Evolutionary conservation across 371 early-diverging fungal genomes (phyloP).

Genomic region (Mortierella sp.): DNA sequence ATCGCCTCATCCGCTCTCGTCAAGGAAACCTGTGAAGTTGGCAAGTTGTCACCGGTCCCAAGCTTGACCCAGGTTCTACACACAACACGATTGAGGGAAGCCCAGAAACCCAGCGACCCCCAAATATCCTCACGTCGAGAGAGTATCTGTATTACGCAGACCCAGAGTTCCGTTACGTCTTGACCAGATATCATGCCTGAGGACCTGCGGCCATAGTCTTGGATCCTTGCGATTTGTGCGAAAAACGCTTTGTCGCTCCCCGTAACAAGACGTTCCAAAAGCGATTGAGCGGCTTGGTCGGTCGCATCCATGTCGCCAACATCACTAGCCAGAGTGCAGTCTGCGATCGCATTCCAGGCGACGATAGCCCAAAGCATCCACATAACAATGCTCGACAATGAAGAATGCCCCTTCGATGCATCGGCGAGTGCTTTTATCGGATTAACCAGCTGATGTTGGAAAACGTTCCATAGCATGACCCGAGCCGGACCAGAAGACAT

Average conservation of each 20-base stretch:
- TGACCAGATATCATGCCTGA: slow-evolving; percentile 12
- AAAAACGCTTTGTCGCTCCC: slow-evolving; percentile 9
- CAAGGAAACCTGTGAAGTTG: too few species aligned
- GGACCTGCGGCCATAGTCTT: neutral
- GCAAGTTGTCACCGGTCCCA: neutral
- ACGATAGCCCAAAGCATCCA: slow-evolving; percentile 32
- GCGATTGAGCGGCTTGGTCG: neutral
- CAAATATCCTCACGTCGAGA: slow-evolving; percentile 2
- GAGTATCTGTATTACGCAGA: slow-evolving; percentile 31
- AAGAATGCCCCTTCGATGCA: neutral
- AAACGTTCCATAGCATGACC: slow-evolving; percentile 7
- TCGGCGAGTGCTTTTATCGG: slow-evolving; percentile 8
- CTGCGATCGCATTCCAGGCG: slow-evolving; percentile 16
- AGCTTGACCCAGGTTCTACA: slow-evolving; percentile 5
- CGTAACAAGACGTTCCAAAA: slow-evolving; percentile 8
- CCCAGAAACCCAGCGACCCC: slow-evolving; percentile 20
- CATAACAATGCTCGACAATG: neutral
- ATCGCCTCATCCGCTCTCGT: slow-evolving; percentile 5
- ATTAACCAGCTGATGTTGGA: neutral
- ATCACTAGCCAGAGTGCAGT: neutral
- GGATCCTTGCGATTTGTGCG: neutral
- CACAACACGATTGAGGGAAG: slow-evolving; percentile 24
- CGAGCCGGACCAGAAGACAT: neutral
- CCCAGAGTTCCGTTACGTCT: slow-evolving; percentile 38
- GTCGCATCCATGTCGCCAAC: neutral